Evolutionary conservation across 1,284 basidiomycete species (phyloP).

Genomic region (Malassezia psittaci): DNA sequence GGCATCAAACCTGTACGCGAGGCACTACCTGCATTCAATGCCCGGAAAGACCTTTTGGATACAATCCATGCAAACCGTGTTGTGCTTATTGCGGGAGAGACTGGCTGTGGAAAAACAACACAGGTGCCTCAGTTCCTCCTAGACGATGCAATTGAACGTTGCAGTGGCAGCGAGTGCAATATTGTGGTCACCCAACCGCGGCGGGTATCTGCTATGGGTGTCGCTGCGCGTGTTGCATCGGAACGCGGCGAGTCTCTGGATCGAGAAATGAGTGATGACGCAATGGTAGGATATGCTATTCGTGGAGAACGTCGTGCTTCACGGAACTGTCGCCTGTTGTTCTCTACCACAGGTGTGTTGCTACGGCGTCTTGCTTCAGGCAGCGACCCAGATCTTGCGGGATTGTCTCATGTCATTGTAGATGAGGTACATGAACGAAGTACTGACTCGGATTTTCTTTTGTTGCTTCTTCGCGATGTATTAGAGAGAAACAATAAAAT

Average conservation of each 20-base stretch:
- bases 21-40: slow-evolving; percentile 62
- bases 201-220: slow-evolving; percentile 76
- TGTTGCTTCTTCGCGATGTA: slow-evolving; percentile 71
- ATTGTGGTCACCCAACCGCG: slow-evolving; percentile 86
- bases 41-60: slow-evolving; percentile 60
- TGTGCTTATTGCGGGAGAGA: slow-evolving; percentile 40
- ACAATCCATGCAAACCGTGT: slow-evolving; percentile 23
- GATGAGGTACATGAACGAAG: slow-evolving; percentile 90
- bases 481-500: slow-evolving; percentile 61
- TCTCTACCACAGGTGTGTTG: slow-evolving; percentile 86
- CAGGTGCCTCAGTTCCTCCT: slow-evolving; percentile 69
- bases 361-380: slow-evolving; percentile 62
- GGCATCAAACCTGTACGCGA: slow-evolving; percentile 59
- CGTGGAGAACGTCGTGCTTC: slow-evolving; percentile 71
- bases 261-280: slow-evolving; percentile 18
- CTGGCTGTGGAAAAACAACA: slow-evolving; percentile 74
- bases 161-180: slow-evolving; percentile 60
- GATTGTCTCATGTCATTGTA: slow-evolving; percentile 74
- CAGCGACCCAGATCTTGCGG: slow-evolving; percentile 61
- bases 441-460: slow-evolving; percentile 76
- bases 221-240: slow-evolving; percentile 73
- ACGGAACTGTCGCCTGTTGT: slow-evolving; percentile 57
- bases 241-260: slow-evolving; percentile 68
- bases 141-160: slow-evolving; percentile 62
- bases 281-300: slow-evolving; percentile 72